phyloP scores from a whole-genome alignment of 1,284 basidiomycete species.

The Clitocybe nebularis region DNA sequence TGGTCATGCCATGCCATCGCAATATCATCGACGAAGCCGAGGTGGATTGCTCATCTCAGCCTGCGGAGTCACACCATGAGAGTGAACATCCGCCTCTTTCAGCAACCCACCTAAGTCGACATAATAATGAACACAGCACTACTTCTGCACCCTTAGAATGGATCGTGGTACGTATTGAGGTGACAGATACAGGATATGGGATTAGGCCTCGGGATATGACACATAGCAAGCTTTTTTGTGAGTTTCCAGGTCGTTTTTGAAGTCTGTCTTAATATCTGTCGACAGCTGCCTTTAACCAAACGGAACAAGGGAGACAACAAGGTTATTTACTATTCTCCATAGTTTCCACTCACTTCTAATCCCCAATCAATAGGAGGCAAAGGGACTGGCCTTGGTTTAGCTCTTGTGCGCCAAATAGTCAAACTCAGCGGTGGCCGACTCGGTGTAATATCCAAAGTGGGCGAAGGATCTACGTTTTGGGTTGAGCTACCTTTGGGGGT shows the following conservation, averaged over 20 bases:
- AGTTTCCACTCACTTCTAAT: not conserved
- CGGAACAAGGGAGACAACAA: constrained; percentile 78
- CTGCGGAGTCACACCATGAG: not conserved
- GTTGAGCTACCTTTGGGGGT: constrained; percentile 66
- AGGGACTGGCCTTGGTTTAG: constrained; percentile 85
- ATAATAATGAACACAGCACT: constrained; percentile 39
- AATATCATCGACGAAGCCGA: constrained; percentile 16
- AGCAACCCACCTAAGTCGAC: constrained; percentile 42
- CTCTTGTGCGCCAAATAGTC: constrained; percentile 87
- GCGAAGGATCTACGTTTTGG: constrained; percentile 72
- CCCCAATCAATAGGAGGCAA: constrained; percentile 54
- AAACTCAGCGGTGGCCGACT: constrained; percentile 78
- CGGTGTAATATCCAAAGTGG: constrained; percentile 64
- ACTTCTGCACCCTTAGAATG: constrained; percentile 37
- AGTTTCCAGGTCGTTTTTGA: constrained; percentile 30
- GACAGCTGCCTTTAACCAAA: constrained; percentile 74
- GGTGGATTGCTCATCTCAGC: not conserved
- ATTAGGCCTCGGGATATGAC: constrained; percentile 71
- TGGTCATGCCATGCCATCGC: constrained; percentile 44
- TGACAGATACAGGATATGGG: constrained; percentile 78
- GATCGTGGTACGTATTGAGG: constrained; percentile 77
- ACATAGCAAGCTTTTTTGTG: constrained; percentile 73
- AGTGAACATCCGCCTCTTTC: constrained; percentile 35
- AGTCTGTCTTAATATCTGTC: not conserved
- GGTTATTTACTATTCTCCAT: constrained; percentile 27